phyloP scores from a whole-genome alignment of 2,329 filamentous ascomycete genomes.

The Catunica adiposa region DNA sequence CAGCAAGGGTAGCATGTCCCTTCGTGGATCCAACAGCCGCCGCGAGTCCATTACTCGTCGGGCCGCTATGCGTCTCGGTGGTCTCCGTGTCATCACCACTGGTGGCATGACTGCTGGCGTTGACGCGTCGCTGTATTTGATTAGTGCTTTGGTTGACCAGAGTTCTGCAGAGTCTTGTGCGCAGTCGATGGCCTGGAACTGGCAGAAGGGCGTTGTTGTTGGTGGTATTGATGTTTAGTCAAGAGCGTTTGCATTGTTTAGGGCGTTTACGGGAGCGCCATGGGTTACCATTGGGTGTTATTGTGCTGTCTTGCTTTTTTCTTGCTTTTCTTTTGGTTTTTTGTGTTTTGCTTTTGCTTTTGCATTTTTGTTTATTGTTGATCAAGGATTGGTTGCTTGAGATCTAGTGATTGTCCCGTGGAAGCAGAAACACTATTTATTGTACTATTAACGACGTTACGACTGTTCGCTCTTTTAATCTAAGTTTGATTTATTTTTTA shows the following conservation, averaged over 20 bases:
- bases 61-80: conserved; percentile 55
- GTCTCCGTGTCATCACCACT: conserved; percentile 59
- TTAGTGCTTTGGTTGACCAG: conserved; percentile 65
- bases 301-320: no score
- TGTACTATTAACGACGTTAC: no score
- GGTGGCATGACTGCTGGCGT: conserved; percentile 66
- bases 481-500: no score
- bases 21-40: conserved; percentile 55
- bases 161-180: conserved; percentile 62
- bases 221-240: conserved; percentile 66
- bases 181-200: conserved; percentile 61
- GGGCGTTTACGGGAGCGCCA: no score
- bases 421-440: no score
- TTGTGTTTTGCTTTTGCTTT: no score
- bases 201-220: conserved; percentile 72
- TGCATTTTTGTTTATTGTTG: no score
- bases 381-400: no score
- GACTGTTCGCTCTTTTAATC: no score
- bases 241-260: not conserved
- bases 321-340: no score
- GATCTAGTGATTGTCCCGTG: no score
- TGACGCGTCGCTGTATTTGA: conserved; percentile 70
- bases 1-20: conserved; percentile 72
- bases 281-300: no score
- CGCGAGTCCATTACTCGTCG: conserved; percentile 69